phyloP scores from a whole-genome alignment of 1,284 basidiomycete genomes.

The Fomitopsis pinicola region DNA sequence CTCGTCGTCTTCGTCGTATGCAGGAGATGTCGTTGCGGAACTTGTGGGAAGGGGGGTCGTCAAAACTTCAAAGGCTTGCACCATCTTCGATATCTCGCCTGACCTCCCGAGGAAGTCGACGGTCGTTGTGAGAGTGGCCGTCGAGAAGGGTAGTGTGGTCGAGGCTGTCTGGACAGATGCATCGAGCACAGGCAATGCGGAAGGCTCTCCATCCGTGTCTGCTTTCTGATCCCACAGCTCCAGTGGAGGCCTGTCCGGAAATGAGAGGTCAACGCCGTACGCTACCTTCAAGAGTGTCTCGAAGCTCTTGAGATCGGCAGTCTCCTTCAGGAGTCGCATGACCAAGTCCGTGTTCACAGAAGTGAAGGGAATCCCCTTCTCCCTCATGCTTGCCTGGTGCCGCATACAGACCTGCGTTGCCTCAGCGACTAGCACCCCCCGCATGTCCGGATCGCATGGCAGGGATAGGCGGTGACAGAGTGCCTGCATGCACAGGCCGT shows the following conservation, averaged over 20 bases:
- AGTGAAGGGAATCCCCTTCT: conserved; percentile 42
- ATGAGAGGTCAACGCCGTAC: conserved; percentile 70
- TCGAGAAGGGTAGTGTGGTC: conserved; percentile 50
- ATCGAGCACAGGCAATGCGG: background rate
- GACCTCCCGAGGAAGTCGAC: conserved; percentile 62
- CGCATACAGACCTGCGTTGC: conserved; percentile 42
- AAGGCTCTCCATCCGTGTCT: background rate
- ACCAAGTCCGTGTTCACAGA: conserved; percentile 59
- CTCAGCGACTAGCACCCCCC: conserved; percentile 32
- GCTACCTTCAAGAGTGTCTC: conserved; percentile 53
- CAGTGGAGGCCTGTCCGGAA: conserved; percentile 59
- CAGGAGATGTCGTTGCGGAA: conserved; percentile 29
- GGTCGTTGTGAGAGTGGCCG: conserved; percentile 63
- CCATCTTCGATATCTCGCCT: conserved; percentile 57
- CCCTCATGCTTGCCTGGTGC: conserved; percentile 56
- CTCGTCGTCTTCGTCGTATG: conserved; percentile 66
- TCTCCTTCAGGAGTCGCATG: conserved; percentile 64
- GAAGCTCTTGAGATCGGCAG: conserved; percentile 48
- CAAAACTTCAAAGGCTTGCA: conserved; percentile 72
- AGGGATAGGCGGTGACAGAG: conserved; percentile 61
- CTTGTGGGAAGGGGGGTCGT: conserved; percentile 57
- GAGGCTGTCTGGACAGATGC: background rate
- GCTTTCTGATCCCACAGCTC: conserved; percentile 30
- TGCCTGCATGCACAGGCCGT: conserved; percentile 60
- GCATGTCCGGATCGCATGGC: conserved; percentile 39